Evolutionary conservation across 306 rosid genomes (phyloP).

Genomic region (Cucumis melo): DNA sequence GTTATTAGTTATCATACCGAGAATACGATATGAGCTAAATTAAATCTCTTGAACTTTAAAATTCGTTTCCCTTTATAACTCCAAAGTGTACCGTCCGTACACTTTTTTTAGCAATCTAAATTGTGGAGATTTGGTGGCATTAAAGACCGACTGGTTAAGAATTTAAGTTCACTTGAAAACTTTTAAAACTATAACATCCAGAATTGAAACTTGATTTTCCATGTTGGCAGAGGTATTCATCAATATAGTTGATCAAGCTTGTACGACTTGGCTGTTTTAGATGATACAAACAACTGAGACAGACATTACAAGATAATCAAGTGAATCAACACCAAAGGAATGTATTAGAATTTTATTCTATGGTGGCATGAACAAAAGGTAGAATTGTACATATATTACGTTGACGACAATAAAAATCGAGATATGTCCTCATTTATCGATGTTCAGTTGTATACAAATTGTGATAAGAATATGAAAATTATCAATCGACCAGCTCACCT

Average conservation of each 20-base stretch:
- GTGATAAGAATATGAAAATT: not conserved
- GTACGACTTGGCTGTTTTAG: not conserved
- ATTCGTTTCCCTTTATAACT: too few species aligned
- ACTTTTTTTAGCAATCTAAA: too few species aligned
- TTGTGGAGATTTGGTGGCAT: too few species aligned
- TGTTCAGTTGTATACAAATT: conserved; percentile 2
- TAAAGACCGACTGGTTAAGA: too few species aligned
- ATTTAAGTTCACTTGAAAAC: too few species aligned
- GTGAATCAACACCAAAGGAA: not conserved
- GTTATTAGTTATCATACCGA: too few species aligned
- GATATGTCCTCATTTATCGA: not conserved
- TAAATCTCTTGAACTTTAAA: too few species aligned
- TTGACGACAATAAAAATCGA: conserved; percentile 1
- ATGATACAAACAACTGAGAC: too few species aligned
- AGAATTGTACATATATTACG: not conserved
- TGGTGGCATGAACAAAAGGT: not conserved
- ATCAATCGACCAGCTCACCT: not conserved
- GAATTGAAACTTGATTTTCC: not conserved
- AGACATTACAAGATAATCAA: not conserved
- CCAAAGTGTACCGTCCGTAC: too few species aligned
- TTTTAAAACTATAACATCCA: too few species aligned
- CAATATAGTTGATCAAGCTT: not conserved
- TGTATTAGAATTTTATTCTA: not conserved
- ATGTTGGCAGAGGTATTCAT: not conserved
- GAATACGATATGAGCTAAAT: too few species aligned